Evolutionary conservation across 495 filamentous ascomycete genomes (phyloP).

Genomic region (Sphaerosporella brunnea): DNA sequence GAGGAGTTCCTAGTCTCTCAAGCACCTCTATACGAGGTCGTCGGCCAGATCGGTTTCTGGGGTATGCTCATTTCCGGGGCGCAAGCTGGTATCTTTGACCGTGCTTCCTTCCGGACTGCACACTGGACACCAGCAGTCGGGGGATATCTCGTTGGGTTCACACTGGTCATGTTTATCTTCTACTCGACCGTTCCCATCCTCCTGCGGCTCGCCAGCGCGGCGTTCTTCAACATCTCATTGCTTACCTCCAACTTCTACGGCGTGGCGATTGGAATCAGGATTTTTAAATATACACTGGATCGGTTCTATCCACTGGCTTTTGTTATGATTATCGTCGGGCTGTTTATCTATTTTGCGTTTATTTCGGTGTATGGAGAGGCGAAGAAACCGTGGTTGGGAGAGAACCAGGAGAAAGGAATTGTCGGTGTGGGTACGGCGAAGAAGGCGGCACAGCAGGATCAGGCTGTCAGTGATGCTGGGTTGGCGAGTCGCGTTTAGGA

Average conservation of each 20-base stretch:
- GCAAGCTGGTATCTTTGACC: slow-evolving; percentile 81
- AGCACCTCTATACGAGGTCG: slow-evolving; percentile 77
- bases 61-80: slow-evolving; percentile 80
- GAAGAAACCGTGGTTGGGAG: slow-evolving; percentile 85
- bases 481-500: too few species aligned
- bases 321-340: slow-evolving; percentile 67
- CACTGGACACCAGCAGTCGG: slow-evolving; percentile 50
- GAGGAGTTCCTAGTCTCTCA: slow-evolving; percentile 88
- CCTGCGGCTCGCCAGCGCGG: slow-evolving; percentile 71
- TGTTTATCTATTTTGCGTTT: slow-evolving; percentile 66
- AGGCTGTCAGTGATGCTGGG: too few species aligned
- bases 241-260: slow-evolving; percentile 96
- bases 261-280: slow-evolving; percentile 68
- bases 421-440: slow-evolving; percentile 66
- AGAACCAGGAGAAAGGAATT: slow-evolving; percentile 64
- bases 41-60: slow-evolving; percentile 79
- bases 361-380: slow-evolving; percentile 67
- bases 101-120: slow-evolving; percentile 45
- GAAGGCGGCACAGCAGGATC: neutral
- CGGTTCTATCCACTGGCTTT: slow-evolving; percentile 94
- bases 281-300: slow-evolving; percentile 66
- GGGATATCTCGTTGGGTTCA: slow-evolving; percentile 77
- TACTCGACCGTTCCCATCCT: slow-evolving; percentile 75
- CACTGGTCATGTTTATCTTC: slow-evolving; percentile 61
- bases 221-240: slow-evolving; percentile 91